Evolutionary conservation across 2,329 filamentous ascomycete genomes (phyloP), one percentile per base, ranked within the genome.

Genomic region (Sporothrix phasma): DNA sequence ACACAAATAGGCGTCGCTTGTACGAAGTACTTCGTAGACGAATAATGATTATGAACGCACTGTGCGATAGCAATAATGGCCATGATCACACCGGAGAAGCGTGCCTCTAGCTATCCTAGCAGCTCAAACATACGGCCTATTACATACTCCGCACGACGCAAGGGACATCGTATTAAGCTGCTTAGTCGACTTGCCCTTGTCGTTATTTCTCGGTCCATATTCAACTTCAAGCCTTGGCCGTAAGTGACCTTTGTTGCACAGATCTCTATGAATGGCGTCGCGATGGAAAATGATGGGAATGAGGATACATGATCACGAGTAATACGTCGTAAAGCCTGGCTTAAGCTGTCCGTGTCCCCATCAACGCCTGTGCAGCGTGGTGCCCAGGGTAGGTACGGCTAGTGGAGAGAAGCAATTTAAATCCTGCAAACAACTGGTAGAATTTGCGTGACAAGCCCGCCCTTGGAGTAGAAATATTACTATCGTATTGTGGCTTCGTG

Each of bases 391-490:
- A 39, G 6, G n/a, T n/a, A n/a, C n/a, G n/a, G n/a, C n/a, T 31
- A 56, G 51, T 56, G 51, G 51, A 19, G 51, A 34, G 49, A 56
- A 56, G 51, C 51, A 56, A 56, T 56, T 56, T 56, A 56, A 56
- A 39, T 39, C 51, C 31, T 56, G 31, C 31, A 43, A 43, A 19
- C n/a, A 56, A 24, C 29, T 24, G 19, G 19, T 34, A 26, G 17
- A 53, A 53, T 19, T 17, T 26, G 47, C 29, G 47, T n/a, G n/a
- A n/a, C n/a, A n/a, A n/a, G n/a, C n/a, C n/a, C n/a, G n/a, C n/a
- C n/a, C n/a, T n/a, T n/a, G n/a, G n/a, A n/a, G n/a, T n/a, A n/a
- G n/a, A n/a, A n/a, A n/a, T n/a, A n/a, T n/a, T n/a, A n/a, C n/a
- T n/a, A n/a, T n/a, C n/a, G n/a, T n/a, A n/a, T n/a, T n/a, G n/a